Base-by-base conservation (phyloP, 2,329 filamentous ascomycete species). In the Coleophoma eucalyptorum region DNA sequence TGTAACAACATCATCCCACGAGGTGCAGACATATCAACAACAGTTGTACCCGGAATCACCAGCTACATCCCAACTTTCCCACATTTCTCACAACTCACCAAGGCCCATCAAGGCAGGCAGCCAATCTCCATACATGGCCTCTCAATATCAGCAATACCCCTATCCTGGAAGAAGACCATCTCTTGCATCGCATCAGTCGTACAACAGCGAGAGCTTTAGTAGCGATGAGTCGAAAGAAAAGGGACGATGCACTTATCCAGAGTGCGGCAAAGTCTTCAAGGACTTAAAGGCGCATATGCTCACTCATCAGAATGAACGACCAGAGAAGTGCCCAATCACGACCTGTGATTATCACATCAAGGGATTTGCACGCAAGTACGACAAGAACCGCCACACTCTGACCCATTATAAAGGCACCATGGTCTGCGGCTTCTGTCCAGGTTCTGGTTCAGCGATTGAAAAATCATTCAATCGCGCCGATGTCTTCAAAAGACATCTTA, bases 361-460 rank as follows among this genome's bases (percentile, higher is more conserved):
- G 69, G 93, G 93, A 0, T 97, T 97, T 64, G 93, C 93, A 3
- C 81, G 93, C 54, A 97, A 97, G 69, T 99, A 97, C 67, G 94
- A 97, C 73, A 97, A 97, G 77, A 97, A 97, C 69, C 78, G 94
- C 12, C 94, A 99, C 67, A 96, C 93, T 1, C 72, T 97, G 56
- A 97, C 93, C 3, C 94, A 97, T 66, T 99, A 97, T 76, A 96
- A 96, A 69, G 93, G 93, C 8, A 97, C 90, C 13, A 97, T 97
- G 91, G 88, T 96, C 7, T 99, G 94, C 63, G 92, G 92, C 5
- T 97, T 97, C 70, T 97, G 94, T 60, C 90, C 92, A 0, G 90
- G 91, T 4, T 87, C 86, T 18, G 91, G 92, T 5, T 92, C 90
- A 3, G 82, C 90, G 1, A 89, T 87, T 5, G 93, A 97, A 69